Conservation (phyloP, 2,329 filamentous ascomycete genomes). For the Penicillium oxalicum region DNA sequence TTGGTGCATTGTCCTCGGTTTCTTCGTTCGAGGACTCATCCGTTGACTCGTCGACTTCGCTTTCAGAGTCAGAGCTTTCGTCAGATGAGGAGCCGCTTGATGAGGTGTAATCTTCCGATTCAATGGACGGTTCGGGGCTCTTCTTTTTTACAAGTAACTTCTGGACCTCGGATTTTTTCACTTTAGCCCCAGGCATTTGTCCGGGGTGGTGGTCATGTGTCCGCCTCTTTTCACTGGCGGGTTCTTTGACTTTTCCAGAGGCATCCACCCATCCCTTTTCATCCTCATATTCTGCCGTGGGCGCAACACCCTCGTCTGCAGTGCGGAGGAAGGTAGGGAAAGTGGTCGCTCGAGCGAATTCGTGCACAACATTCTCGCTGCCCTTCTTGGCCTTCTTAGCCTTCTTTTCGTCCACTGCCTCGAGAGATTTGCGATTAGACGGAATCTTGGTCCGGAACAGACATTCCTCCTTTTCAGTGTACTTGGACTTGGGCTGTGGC, state of each 20-base stretch:
- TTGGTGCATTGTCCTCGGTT: slow-evolving; percentile 10
- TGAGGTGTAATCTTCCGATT: slow-evolving; percentile 33
- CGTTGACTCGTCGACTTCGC: slow-evolving; percentile 20
- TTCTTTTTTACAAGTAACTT: slow-evolving; percentile 9
- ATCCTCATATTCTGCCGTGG: slow-evolving; percentile 65
- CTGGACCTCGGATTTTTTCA: slow-evolving; percentile 20
- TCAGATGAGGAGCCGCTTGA: slow-evolving; percentile 33
- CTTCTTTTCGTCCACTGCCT: slow-evolving; percentile 38
- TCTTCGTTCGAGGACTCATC: slow-evolving; percentile 24
- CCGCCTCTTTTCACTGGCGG: slow-evolving; percentile 23
- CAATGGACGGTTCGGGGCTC: slow-evolving; percentile 14
- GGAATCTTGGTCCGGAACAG: slow-evolving; percentile 76
- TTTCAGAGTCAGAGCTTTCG: slow-evolving; percentile 24
- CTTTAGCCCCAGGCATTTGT: slow-evolving; percentile 26
- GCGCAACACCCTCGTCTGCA: slow-evolving; percentile 40
- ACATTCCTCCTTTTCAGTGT: slow-evolving; percentile 73
- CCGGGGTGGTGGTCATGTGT: slow-evolving; percentile 28
- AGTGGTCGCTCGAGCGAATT: slow-evolving; percentile 80
- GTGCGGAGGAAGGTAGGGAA: slow-evolving; percentile 75
- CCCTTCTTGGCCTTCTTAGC: slow-evolving; percentile 53
- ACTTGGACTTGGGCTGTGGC: slow-evolving; percentile 63
- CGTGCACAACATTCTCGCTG: slow-evolving; percentile 68
- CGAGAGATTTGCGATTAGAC: slow-evolving; percentile 45
- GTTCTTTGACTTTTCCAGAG: slow-evolving; percentile 62
- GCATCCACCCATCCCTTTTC: slow-evolving; percentile 85